Conservation (phyloP, 2,329 filamentous ascomycete species). For the Calonectria hongkongensis region DNA sequence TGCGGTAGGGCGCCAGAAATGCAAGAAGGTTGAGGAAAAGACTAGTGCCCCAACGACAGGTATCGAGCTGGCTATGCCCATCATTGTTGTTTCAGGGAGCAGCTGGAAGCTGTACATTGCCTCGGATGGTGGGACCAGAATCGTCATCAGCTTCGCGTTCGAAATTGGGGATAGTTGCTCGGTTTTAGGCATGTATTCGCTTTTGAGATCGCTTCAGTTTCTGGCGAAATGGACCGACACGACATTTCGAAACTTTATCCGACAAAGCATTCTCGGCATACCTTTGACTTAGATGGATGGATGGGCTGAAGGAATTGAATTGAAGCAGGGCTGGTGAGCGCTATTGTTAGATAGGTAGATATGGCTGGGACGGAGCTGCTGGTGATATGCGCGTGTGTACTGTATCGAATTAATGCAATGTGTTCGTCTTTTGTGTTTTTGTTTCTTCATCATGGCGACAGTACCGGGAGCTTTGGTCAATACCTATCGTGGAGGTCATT, state of each 20-base stretch:
- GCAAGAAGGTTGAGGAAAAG: neutral
- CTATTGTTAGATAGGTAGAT: no score
- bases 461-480: no score
- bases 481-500: no score
- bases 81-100: neutral
- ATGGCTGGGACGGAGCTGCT: no score
- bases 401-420: no score
- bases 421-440: no score
- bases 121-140: neutral
- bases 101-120: slow-evolving; percentile 11
- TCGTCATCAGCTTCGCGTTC: neutral
- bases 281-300: no score
- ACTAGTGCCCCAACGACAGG: neutral
- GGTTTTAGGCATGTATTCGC: slow-evolving; percentile 10
- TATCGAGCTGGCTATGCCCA: neutral
- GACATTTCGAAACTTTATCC: slow-evolving; percentile 15
- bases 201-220: slow-evolving; percentile 19
- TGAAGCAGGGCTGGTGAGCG: no score
- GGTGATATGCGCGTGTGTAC: no score
- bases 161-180: slow-evolving; percentile 8
- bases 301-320: no score
- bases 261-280: neutral
- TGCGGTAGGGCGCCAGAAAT: neutral
- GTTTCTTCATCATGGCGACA: no score
- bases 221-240: slow-evolving; percentile 4